phyloP scores from a whole-genome alignment of 805 yeast genomes.

The Jamesozyma spencerorum region DNA sequence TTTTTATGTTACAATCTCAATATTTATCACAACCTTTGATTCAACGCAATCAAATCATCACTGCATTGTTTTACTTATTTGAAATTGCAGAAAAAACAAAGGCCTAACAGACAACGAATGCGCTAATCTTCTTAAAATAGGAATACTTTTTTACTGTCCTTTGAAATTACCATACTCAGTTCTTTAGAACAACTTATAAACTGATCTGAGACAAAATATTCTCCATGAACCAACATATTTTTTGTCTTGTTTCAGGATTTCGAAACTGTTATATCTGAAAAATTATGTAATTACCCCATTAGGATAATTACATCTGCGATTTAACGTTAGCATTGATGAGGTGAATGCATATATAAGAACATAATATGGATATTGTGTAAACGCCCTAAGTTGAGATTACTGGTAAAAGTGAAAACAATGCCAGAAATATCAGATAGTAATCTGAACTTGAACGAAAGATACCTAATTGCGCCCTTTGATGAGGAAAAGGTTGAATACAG shows the following conservation, averaged over 20 bases:
- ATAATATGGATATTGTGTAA: neutral
- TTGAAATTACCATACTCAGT: too few relatives aligned
- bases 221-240: neutral
- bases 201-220: neutral
- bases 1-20: too few relatives aligned
- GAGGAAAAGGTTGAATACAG: slow-evolving; percentile 4
- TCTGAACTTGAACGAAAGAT: neutral
- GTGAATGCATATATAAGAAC: neutral
- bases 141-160: too few relatives aligned
- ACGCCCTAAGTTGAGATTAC: neutral
- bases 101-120: too few relatives aligned
- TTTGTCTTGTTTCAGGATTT: neutral
- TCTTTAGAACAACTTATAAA: too few relatives aligned
- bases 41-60: too few relatives aligned
- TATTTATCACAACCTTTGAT: too few relatives aligned
- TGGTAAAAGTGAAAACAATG: neutral
- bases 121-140: too few relatives aligned
- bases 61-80: too few relatives aligned
- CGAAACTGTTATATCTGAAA: neutral
- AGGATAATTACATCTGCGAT: slow-evolving; percentile 5
- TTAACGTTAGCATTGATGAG: neutral
- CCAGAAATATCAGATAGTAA: neutral
- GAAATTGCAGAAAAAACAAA: too few relatives aligned
- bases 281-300: slow-evolving; percentile 3
- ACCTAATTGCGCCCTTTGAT: slow-evolving; percentile 13